These are phyloP conservation scores for Dendrobium chrysotoxum DNA, from an alignment of 106 monocot species.

Conservation along the genomic window DNA sequence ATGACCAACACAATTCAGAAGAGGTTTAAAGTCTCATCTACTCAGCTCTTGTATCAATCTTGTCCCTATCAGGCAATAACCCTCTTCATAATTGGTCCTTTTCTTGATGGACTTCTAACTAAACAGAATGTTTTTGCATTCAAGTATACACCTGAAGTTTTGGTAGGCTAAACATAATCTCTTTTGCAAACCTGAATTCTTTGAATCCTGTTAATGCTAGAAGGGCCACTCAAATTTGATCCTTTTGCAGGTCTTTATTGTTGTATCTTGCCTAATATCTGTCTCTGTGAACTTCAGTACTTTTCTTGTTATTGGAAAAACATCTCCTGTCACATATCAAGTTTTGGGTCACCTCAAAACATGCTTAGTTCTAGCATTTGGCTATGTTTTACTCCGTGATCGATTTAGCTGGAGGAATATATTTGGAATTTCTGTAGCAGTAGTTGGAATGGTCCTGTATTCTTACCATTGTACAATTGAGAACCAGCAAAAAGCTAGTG, in stretches of 20 bases:
- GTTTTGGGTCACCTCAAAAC: conserved; percentile 94
- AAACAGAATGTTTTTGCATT: conserved; percentile 80
- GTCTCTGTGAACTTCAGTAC: conserved; percentile 96
- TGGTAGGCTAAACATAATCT: conserved; percentile 41
- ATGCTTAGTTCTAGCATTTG: conserved; percentile 83
- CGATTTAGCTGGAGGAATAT: conserved; percentile 92
- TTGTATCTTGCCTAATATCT: conserved; percentile 76
- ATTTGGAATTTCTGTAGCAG: conserved; percentile 63
- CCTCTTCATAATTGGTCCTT: conserved; percentile 71
- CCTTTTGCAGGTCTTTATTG: conserved; percentile 65
- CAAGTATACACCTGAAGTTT: conserved; percentile 75
- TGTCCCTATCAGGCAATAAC: conserved; percentile 93
- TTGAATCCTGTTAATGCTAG: not conserved
- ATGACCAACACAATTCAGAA: conserved; percentile 99
- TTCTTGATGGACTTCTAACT: conserved; percentile 87
- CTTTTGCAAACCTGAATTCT: not conserved
- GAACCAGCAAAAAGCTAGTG: conserved; percentile 58
- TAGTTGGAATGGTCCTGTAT: conserved; percentile 79
- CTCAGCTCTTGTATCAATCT: conserved; percentile 90
- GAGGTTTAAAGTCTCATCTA: conserved; percentile 95
- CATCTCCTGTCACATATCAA: conserved; percentile 92
- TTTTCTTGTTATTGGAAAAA: conserved; percentile 93
- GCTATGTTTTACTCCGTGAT: conserved; percentile 81
- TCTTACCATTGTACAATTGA: conserved; percentile 78
- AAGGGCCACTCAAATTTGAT: not conserved